Conservation (phyloP, 169 alveolate genomes). For the Cryptosporidium xiaoi region DNA sequence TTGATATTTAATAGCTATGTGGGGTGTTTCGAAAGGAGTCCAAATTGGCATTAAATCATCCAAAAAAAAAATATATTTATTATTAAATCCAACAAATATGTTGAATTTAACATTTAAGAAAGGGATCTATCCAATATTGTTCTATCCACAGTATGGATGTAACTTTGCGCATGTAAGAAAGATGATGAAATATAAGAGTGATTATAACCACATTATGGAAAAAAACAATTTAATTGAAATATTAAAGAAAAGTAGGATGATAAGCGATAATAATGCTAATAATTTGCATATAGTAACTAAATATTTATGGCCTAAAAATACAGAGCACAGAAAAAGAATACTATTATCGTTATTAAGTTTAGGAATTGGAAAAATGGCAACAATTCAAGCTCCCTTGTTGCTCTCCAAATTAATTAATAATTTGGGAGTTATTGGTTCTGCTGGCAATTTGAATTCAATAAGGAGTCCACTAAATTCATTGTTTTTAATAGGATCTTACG, state of each 20-base stretch:
- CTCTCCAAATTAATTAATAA: slow-evolving; percentile 76
- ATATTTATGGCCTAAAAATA: slow-evolving; percentile 67
- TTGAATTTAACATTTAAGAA: too few relatives aligned
- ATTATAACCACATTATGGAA: neutral
- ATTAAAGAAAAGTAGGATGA: slow-evolving; percentile 32
- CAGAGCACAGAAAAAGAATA: slow-evolving; percentile 32
- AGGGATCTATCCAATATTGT: too few relatives aligned
- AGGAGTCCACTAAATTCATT: neutral
- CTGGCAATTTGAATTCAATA: neutral
- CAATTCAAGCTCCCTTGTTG: slow-evolving; percentile 80
- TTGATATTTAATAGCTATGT: too few relatives aligned
- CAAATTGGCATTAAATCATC: too few relatives aligned
- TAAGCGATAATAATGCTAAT: slow-evolving; percentile 22
- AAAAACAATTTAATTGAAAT: neutral
- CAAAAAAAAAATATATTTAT: too few relatives aligned
- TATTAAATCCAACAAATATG: too few relatives aligned
- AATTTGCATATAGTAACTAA: slow-evolving; percentile 16
- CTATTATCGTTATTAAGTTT: slow-evolving; percentile 25
- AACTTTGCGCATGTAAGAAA: neutral
- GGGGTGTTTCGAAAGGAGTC: too few relatives aligned
- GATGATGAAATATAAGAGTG: neutral
- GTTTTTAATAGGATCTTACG: slow-evolving; percentile 31
- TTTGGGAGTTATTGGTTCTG: slow-evolving; percentile 25
- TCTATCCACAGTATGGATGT: too few relatives aligned
- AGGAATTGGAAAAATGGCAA: slow-evolving; percentile 77